Evolutionary conservation across 2,329 filamentous ascomycete genomes (phyloP), one percentile per base, ranked within the genome.

Genomic region (Cylindrodendrum hubeiense): DNA sequence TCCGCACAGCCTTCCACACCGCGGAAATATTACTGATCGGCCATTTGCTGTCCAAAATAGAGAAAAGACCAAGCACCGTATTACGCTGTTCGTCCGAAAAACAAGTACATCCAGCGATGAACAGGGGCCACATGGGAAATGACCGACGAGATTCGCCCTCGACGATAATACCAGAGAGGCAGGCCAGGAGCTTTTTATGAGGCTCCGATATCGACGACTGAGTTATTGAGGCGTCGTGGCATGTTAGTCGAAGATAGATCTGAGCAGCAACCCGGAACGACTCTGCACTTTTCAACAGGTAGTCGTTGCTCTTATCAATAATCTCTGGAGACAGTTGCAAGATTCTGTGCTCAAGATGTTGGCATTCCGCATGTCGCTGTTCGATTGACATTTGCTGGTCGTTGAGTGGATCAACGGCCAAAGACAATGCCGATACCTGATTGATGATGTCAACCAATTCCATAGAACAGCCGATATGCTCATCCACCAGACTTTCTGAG

Each of bases 41-140:
- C 71, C 71, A 73, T 50, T 72, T 63, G 15, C 63, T 65, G 34
- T 74, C 69, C 50, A 73, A 58, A 19, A 72, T 26, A 2, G 63
- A 30, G 33, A 73, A 73, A 5, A 70, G 55, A 17, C 67, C 66
- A 33, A 74, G 28, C 24, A 73, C 66, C 3, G 37, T 21, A 34
- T 73, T 73, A 30, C 71, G 71, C 33, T 73, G 69, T 7, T 70
- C 55, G 13, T 73, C 71, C 5, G 62, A 67, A 3, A 68, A 71
- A 24, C 71, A 72, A 19, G 70, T 47, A 5, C 71, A 73, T n/a
- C 71, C 71, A 9, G 71, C 71, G 21, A 73, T 21, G 39, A 73
- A 73, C 1, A 73, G 65, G 0, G 71, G 71, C 71, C 71, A 73
- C 71, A 73, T 73, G 1, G 71, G 71, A 7, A 73, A 73, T 6